These are phyloP conservation scores for Gaeumannomyces tritici DNA, from an alignment of 2,329 filamentous ascomycete genomes.

Conservation along the genomic window DNA sequence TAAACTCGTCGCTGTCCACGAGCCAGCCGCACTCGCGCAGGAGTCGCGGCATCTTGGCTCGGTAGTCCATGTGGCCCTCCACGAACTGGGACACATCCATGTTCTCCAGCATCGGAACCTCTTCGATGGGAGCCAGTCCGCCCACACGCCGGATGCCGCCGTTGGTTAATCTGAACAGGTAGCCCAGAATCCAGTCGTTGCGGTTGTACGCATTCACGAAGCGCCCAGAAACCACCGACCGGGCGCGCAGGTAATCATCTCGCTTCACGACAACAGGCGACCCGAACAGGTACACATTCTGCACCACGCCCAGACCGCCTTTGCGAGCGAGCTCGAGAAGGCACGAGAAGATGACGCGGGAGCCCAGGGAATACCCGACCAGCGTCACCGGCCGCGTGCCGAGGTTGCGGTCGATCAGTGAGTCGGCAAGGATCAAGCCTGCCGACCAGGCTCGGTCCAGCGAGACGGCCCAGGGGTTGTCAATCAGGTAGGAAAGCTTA, in stretches of 20 bases:
- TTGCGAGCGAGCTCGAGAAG: conserved; percentile 76
- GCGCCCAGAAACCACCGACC: conserved; percentile 79
- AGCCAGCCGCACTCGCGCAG: conserved; percentile 83
- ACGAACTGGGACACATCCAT: conserved; percentile 79
- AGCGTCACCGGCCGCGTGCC: conserved; percentile 87
- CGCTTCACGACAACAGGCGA: conserved; percentile 84
- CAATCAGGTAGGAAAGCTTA: conserved; percentile 91
- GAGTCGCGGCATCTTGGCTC: conserved; percentile 80
- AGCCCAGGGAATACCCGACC: conserved; percentile 87
- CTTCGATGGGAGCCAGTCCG: conserved; percentile 68
- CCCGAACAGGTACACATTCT: conserved; percentile 94
- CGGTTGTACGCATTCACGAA: conserved; percentile 92
- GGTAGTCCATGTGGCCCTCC: conserved; percentile 93
- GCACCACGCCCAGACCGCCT: conserved; percentile 76
- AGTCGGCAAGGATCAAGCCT: conserved; percentile 89
- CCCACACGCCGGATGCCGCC: conserved; percentile 86
- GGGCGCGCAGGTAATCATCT: conserved; percentile 76
- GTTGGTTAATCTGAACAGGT: conserved; percentile 88
- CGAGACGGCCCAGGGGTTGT: conserved; percentile 98
- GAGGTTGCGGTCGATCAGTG: conserved; percentile 81
- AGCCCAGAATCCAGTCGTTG: conserved; percentile 96
- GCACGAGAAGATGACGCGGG: conserved; percentile 86
- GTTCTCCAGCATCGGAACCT: conserved; percentile 77
- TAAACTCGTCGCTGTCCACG: conserved; percentile 88
- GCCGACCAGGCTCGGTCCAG: conserved; percentile 80